Evolutionary conservation across 495 filamentous ascomycete species (phyloP), one percentile per base, ranked within the genome.

Genomic region (Penicillium goetzii): DNA sequence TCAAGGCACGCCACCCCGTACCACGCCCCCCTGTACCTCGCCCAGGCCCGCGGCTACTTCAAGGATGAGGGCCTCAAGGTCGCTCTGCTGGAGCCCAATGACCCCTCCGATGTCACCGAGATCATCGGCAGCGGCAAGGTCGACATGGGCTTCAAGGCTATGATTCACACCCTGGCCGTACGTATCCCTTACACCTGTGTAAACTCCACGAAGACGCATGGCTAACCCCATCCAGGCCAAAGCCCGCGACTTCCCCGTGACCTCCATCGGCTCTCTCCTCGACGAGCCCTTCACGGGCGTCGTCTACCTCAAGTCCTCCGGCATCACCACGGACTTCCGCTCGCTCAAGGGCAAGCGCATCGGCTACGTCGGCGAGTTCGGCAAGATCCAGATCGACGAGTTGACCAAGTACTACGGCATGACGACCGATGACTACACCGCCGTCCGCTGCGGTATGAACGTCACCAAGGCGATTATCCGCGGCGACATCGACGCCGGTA

Each of bases 301-400:
- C 38, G 84, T 89, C 30, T 90, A 89, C 73, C 82, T 90, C 67
- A 89, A 89, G 77, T 79, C 81, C 55, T 85, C 84, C 61, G 88
- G 87, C 30, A 89, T 90, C 74, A 90, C 87, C 63, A 76, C 85
- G 47, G 83, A 87, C 71, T 85, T 84, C 73, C 80, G 75, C 63
- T 84, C 85, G 55, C 77, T 91, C 45, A 84, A 85, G 70, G 87
- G 88, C 54, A 89, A 87, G 76, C 82, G 80, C 28, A 89, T 90
- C 65, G 89, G 88, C 62, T 90, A 90, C 64, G 88, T 90, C 55
- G 86, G 88, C 47, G 88, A 90, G 69, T 90, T 90, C 60, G 88
- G 88, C 71, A 90, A 90, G 85, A 89, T 90, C 69, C 88, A 89
- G 76, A 89, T 90, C 66, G 88, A 90, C 70, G 88, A 90, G 72